Evolutionary conservation across 2,329 filamentous ascomycete species (phyloP).

Genomic region (Ceratocystiopsis brevicomis): DNA sequence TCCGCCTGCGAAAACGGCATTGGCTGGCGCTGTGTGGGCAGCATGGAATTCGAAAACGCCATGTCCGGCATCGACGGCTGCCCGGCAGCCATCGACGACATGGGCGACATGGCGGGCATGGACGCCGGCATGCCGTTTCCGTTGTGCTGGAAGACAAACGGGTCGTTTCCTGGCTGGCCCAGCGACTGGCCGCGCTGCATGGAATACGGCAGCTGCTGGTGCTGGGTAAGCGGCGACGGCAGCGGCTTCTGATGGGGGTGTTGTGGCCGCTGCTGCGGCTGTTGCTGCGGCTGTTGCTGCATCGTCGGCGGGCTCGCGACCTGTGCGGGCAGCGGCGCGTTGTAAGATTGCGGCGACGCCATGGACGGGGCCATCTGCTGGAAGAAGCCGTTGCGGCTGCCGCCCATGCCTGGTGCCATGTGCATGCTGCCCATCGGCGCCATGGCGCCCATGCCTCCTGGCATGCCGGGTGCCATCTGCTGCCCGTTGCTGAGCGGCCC

Average conservation of each 20-base stretch:
- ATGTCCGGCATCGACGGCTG: too few species aligned
- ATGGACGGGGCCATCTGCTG: too few species aligned
- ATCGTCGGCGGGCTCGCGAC: too few species aligned
- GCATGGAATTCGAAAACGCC: too few species aligned
- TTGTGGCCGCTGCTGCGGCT: not conserved
- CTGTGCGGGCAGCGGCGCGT: not conserved
- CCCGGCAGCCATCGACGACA: too few species aligned
- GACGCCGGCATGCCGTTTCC: not conserved
- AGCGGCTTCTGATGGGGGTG: conserved; percentile 1
- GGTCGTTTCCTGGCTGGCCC: not conserved
- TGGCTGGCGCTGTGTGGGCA: too few species aligned
- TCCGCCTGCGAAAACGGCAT: too few species aligned
- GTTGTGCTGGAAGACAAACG: conserved; percentile 4
- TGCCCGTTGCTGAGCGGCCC: not conserved
- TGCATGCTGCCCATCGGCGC: too few species aligned
- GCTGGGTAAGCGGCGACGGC: conserved; percentile 7
- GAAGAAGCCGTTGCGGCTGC: too few species aligned
- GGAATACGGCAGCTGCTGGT: conserved; percentile 3
- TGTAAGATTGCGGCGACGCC: not conserved
- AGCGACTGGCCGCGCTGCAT: conserved; percentile 3
- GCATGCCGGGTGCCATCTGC: not conserved
- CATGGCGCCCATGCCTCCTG: not conserved
- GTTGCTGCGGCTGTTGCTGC: conserved; percentile 2
- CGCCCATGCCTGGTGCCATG: too few species aligned
- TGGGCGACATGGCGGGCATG: too few species aligned